A percentile compares a stretch with the other conserved stretches of the same genome.
These are phyloP conservation scores for Solanum habrochaites DNA, from an alignment of 257 asterid species.

Conservation along the genomic window DNA sequence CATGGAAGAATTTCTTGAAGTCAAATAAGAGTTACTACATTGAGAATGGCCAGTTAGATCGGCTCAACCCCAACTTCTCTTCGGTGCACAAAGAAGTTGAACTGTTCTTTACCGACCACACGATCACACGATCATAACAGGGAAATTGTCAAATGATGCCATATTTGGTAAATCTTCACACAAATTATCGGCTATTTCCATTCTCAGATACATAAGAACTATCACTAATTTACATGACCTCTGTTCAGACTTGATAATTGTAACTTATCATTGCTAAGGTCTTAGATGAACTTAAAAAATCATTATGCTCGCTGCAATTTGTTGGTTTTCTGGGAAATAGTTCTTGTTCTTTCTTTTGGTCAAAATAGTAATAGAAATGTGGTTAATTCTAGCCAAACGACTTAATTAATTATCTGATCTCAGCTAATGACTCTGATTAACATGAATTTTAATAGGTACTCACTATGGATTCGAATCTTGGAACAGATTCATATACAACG, in stretches of 20 bases:
- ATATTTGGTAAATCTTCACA: not conserved
- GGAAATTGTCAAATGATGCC: not conserved
- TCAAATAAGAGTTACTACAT: too few relatives aligned
- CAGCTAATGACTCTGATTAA: too few relatives aligned
- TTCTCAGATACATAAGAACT: not conserved
- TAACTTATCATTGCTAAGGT: not conserved
- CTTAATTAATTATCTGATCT: too few relatives aligned
- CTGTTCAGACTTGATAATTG: not conserved
- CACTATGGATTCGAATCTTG: conserved; percentile 16
- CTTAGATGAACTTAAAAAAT: not conserved
- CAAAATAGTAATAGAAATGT: not conserved
- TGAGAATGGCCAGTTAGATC: too few relatives aligned
- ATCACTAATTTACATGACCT: not conserved
- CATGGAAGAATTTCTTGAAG: too few relatives aligned
- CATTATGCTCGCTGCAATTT: not conserved
- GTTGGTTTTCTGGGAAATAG: not conserved
- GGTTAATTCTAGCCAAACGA: not conserved
- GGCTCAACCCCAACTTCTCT: too few relatives aligned
- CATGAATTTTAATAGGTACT: not conserved
- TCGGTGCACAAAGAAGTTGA: too few relatives aligned
- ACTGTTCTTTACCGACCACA: too few relatives aligned
- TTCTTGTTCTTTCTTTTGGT: not conserved
- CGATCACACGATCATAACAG: too few relatives aligned
- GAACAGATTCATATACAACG: conserved; percentile 12
- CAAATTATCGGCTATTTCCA: not conserved